A percentile compares a stretch with the other conserved stretches of the same genome.
phyloP scores from a whole-genome alignment of 176 grass and related monocot species.

The Olyra latifolia region DNA sequence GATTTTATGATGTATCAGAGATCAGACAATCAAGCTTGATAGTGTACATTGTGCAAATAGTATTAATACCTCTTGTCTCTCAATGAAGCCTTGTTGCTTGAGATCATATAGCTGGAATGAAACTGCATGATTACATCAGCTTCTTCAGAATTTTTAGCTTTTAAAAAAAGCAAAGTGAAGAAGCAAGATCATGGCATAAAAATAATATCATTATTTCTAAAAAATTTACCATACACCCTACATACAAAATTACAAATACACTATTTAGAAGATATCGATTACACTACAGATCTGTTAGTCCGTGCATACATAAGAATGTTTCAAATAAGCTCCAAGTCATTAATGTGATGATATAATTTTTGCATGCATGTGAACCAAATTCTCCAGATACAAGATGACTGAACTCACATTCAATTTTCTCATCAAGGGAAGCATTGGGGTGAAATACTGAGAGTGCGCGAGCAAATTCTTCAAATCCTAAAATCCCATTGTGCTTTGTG shows the following conservation, averaged over 20 bases:
- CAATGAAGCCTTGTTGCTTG: slow-evolving; percentile 93
- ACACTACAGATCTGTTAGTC: not conserved
- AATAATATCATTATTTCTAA: not conserved
- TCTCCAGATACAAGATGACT: slow-evolving; percentile 13
- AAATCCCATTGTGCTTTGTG: slow-evolving; percentile 92
- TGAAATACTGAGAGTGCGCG: slow-evolving; percentile 94
- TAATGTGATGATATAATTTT: not conserved
- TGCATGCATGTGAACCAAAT: slow-evolving; percentile 27
- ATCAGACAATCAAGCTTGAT: not conserved
- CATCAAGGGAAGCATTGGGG: slow-evolving; percentile 81
- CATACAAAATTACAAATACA: not conserved
- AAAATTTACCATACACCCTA: not conserved
- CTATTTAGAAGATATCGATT: not conserved
- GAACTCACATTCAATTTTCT: slow-evolving; percentile 91
- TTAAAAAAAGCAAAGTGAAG: not conserved
- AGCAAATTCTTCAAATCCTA: slow-evolving; percentile 96
- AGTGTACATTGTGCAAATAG: not conserved
- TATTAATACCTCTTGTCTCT: slow-evolving; percentile 80
- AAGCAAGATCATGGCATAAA: not conserved
- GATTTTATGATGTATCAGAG: slow-evolving; percentile 24
- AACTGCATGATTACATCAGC: slow-evolving; percentile 48
- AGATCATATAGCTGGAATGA: slow-evolving; percentile 98
- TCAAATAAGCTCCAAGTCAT: slow-evolving; percentile 16
- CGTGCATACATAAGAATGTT: not conserved
- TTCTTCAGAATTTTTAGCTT: slow-evolving; percentile 3